Evolutionary conservation across 805 yeast genomes (phyloP), one percentile per base, ranked within the genome.

Genomic region (Dipodascus geniculatus): DNA sequence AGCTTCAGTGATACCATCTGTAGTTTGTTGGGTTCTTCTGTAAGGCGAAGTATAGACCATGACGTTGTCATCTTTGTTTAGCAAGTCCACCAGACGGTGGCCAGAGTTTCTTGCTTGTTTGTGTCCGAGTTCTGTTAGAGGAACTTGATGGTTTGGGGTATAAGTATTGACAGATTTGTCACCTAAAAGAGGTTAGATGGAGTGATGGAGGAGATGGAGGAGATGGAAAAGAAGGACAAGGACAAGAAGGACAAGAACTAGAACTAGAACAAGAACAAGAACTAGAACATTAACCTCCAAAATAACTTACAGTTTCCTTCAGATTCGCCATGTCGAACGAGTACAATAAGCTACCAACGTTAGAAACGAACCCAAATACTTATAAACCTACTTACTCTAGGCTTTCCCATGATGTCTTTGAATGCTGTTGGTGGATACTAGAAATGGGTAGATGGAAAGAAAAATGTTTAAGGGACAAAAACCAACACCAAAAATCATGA

Each of bases 281-380:
- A 28, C 33, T 6, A 28, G 33, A 11, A 28, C 33, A 6, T 28
- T 6, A 28, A 23, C 20, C 22, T 11, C 20, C 33, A 48, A 42
- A 2, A 9, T 38, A 17, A 55, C 67, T 24, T 54, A 58, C 76
- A 80, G 68, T 90, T 90, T 6, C 96, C 95, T 63, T 87, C 95
- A 3, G 93, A 84, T 64, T 90, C 96, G 23, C 97, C 97, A 65
- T 90, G 97, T 58, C 97, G 81, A 11, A 90, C 81, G 23, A 90
- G 73, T 51, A 90, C 72, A 23, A 90, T 87, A 31, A 89, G 74
- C 80, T 80, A 54, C n/a, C 44, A 24, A 14, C 3, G 24, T 28
- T 31, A 16, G 44, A 49, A 9, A 51, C 11, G 9, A n/a, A 42
- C 33, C 8, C 16, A 23, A 8, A 22, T 24, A 35, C 11, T 23